Evolutionary conservation across 2,329 filamentous ascomycete species (phyloP).

Genomic region (Penicillium sp.): DNA sequence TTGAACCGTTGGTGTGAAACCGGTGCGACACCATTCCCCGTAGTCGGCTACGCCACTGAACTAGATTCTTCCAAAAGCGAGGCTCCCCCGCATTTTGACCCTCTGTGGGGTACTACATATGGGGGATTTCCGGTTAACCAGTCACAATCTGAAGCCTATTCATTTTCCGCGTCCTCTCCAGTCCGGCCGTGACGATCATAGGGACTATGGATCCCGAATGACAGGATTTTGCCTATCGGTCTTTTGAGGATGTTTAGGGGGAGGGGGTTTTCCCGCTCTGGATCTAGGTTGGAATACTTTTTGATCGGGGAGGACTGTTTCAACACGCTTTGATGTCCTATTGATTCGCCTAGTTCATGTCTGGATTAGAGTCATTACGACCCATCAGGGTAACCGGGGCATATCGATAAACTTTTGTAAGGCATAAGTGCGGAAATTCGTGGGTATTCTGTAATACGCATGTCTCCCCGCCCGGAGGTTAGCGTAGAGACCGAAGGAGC

Average conservation of each 20-base stretch:
- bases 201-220: neutral
- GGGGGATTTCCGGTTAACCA: constrained; percentile 12
- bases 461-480: neutral
- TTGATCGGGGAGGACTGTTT: neutral
- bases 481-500: neutral
- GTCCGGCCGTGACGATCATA: neutral
- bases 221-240: neutral
- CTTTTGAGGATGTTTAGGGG: neutral
- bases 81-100: constrained; percentile 1
- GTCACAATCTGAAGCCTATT: neutral
- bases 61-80: neutral
- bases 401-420: neutral
- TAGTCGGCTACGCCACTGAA: neutral
- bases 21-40: neutral
- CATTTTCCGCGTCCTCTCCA: neutral
- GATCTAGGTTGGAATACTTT: neutral
- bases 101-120: neutral
- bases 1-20: neutral
- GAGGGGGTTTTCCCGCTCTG: neutral
- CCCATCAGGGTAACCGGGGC: neutral
- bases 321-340: neutral
- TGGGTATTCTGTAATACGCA: neutral
- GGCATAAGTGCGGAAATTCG: neutral
- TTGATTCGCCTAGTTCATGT: neutral
- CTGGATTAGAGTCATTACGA: too few relatives aligned